These are phyloP conservation scores for Thuidium tamariscinum DNA, from an alignment of 225 moss, liverwort and hornwort species.

Conservation along the genomic window DNA sequence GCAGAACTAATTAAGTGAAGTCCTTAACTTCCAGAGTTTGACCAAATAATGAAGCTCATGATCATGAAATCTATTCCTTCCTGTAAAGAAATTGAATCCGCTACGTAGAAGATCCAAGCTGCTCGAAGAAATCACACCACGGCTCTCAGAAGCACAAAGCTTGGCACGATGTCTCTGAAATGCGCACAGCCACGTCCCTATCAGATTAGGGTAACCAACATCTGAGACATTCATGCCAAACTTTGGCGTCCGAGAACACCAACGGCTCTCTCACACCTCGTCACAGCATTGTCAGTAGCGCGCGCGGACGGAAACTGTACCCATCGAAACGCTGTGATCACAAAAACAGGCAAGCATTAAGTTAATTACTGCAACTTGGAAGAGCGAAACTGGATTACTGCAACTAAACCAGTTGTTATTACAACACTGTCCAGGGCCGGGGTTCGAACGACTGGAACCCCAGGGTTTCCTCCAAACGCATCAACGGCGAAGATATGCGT, in stretches of 20 bases:
- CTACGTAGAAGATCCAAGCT: neutral
- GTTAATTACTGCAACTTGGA: neutral
- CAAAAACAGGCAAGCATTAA: neutral
- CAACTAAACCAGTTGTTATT: neutral
- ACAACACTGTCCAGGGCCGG: neutral
- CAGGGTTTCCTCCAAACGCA: neutral
- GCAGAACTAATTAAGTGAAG: neutral
- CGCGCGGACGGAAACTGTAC: neutral
- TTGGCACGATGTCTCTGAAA: constrained; percentile 27
- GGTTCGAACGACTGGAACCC: neutral
- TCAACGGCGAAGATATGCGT: neutral
- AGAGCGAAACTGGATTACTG: neutral
- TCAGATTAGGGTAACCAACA: neutral
- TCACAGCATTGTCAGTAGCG: neutral
- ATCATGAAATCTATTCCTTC: neutral
- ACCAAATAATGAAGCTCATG: neutral
- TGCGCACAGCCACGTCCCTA: neutral
- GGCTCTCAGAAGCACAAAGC: constrained; percentile 29
- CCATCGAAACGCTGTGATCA: neutral
- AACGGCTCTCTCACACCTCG: neutral
- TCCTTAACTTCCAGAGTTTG: neutral
- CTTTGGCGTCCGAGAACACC: constrained; percentile 22
- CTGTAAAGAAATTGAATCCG: neutral
- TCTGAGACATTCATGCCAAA: constrained; percentile 21
- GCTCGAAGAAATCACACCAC: neutral